Conservation (phyloP, 23 red algal genomes). For the Cyanidioschyzon merolae region DNA sequence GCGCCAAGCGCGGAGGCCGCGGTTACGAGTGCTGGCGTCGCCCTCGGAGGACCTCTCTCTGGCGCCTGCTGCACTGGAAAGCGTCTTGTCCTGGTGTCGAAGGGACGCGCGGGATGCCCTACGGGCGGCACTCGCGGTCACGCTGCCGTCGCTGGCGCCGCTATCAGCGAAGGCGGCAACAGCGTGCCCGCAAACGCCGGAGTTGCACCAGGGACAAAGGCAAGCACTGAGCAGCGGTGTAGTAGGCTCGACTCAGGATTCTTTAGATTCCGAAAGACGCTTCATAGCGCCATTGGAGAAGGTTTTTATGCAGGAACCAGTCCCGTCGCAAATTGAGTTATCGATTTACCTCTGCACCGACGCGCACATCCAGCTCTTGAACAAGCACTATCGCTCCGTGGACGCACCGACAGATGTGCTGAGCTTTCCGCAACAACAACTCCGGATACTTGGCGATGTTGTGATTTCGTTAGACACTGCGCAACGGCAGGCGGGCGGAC, state of each 20-base stretch:
- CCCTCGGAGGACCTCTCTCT: not conserved
- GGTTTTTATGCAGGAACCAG: not conserved
- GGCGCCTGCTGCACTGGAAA: not conserved
- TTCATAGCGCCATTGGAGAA: not conserved
- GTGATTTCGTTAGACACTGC: constrained; percentile 72
- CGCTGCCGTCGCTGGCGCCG: not conserved
- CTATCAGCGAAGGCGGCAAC: no score
- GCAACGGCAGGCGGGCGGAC: constrained; percentile 20
- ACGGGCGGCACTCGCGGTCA: not conserved
- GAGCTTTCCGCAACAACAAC: constrained; percentile 41
- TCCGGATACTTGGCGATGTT: constrained; percentile 63
- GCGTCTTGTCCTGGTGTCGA: not conserved
- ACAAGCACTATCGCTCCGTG: constrained; percentile 51
- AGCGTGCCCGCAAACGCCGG: no score
- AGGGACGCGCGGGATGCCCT: not conserved
- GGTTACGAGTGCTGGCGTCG: not conserved
- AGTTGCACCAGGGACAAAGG: no score
- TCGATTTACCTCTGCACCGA: constrained; percentile 49
- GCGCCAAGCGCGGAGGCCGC: not conserved
- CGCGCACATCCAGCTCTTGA: constrained; percentile 38
- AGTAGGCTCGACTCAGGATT: no score
- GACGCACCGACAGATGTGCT: constrained; percentile 81
- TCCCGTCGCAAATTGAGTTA: constrained; percentile 28
- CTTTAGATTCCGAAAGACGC: no score
- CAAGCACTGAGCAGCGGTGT: no score